Percentiles rank a stretch among this genome's conserved stretches.
Evolutionary conservation across 225 moss, liverwort and hornwort genomes (phyloP).

Genomic region (Marchantia polymorpha): DNA sequence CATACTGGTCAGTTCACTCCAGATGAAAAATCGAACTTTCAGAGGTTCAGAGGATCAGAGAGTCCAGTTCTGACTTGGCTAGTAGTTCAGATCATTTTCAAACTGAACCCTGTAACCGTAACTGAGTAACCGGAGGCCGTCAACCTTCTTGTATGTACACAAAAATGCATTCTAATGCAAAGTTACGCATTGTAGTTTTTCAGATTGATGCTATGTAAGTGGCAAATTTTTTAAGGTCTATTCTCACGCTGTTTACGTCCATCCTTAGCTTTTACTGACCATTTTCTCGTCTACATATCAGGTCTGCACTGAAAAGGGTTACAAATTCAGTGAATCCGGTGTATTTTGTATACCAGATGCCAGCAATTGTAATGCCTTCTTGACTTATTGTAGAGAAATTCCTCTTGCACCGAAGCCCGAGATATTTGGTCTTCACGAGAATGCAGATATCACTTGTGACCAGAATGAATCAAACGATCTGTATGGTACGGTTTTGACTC

Average conservation of each 20-base stretch:
- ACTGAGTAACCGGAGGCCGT: too few species aligned
- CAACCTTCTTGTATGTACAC: too few species aligned
- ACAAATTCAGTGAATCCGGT: slow-evolving; percentile 68
- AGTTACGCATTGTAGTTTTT: too few species aligned
- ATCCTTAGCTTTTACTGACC: background rate
- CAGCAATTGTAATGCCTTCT: slow-evolving; percentile 56
- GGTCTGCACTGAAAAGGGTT: slow-evolving; percentile 56
- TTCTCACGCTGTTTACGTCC: background rate
- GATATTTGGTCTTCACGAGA: slow-evolving; percentile 89
- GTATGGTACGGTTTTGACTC: slow-evolving; percentile 57
- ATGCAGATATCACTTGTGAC: slow-evolving; percentile 90
- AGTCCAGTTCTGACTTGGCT: too few species aligned
- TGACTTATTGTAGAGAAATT: slow-evolving; percentile 63
- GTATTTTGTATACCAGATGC: slow-evolving; percentile 62
- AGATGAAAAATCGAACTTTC: too few species aligned
- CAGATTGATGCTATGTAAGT: background rate
- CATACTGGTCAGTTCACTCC: too few species aligned
- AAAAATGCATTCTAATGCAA: too few species aligned
- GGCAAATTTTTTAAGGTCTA: background rate
- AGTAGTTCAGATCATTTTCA: too few species aligned
- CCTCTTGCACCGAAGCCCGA: slow-evolving; percentile 73
- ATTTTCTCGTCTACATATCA: slow-evolving; percentile 12
- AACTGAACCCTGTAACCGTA: too few species aligned
- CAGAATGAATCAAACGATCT: slow-evolving; percentile 84
- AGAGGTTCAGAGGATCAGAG: too few species aligned